A percentile compares a stretch with the other conserved stretches of the same genome.
phyloP scores from a whole-genome alignment of 2,329 filamentous ascomycete genomes.

The Ceratocystis destructans region DNA sequence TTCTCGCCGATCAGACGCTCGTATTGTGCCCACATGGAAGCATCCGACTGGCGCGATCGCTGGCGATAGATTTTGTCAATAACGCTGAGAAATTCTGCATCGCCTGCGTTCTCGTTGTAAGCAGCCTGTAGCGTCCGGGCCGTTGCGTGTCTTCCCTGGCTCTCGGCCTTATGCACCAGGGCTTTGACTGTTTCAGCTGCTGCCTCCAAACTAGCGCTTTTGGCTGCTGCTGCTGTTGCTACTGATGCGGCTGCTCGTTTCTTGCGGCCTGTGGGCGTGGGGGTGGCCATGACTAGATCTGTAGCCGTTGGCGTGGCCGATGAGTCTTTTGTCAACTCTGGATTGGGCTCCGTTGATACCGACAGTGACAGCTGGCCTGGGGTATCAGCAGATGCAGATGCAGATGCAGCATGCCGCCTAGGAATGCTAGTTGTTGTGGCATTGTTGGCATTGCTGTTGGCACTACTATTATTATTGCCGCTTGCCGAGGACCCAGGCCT shows the following conservation, averaged over 20 bases:
- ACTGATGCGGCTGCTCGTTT: slow-evolving; percentile 16
- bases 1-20: slow-evolving; percentile 36
- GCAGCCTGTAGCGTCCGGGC: slow-evolving; percentile 47
- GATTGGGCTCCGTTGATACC: slow-evolving; percentile 1
- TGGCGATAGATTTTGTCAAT: slow-evolving; percentile 45
- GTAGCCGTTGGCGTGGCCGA: slow-evolving; percentile 6
- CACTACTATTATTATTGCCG: slow-evolving; percentile 16
- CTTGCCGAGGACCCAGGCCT: slow-evolving; percentile 1
- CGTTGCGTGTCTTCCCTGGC: slow-evolving; percentile 44
- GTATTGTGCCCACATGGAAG: slow-evolving; percentile 39
- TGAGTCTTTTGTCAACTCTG: neutral
- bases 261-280: neutral
- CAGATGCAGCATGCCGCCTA: slow-evolving; percentile 2
- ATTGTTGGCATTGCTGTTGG: slow-evolving; percentile 17
- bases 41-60: slow-evolving; percentile 44
- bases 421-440: slow-evolving; percentile 19
- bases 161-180: slow-evolving; percentile 45
- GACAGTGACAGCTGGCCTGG: neutral
- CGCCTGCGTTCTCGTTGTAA: slow-evolving; percentile 43
- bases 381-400: slow-evolving; percentile 7
- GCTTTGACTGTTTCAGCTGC: slow-evolving; percentile 30
- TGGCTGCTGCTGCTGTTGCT: slow-evolving; percentile 18
- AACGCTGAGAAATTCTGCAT: slow-evolving; percentile 41
- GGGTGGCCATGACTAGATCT: neutral
- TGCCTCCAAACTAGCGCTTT: slow-evolving; percentile 14